phyloP scores from a whole-genome alignment of 2,329 filamentous ascomycete genomes.

The Fusarium verticillioides region DNA sequence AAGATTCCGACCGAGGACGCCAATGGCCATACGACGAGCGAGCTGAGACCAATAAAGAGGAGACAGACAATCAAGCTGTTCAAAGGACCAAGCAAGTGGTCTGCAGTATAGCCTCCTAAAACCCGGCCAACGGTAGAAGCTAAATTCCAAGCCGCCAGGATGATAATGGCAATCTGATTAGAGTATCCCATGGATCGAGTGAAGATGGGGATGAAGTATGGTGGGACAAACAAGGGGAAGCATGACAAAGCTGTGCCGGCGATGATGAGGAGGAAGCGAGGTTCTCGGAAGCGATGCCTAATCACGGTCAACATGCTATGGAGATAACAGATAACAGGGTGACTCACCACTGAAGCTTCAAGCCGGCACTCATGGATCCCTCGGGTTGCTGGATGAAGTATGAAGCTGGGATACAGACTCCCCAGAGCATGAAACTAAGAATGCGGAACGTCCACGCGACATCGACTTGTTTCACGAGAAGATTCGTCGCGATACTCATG shows the following conservation, averaged over 20 bases:
- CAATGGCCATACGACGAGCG: conserved; percentile 43
- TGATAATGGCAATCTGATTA: conserved; percentile 37
- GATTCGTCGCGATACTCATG: conserved; percentile 44
- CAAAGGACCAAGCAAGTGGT: conserved; percentile 42
- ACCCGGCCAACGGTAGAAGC: conserved; percentile 45
- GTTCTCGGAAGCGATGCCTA: conserved; percentile 45
- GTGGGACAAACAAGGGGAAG: conserved; percentile 42
- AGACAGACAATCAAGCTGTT: conserved; percentile 45
- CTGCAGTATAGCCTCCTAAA: conserved; percentile 40
- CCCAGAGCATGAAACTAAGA: conserved; percentile 44
- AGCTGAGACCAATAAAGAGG: conserved; percentile 43
- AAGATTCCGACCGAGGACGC: conserved; percentile 42
- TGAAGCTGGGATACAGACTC: conserved; percentile 45
- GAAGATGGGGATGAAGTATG: conserved; percentile 44
- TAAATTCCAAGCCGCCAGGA: conserved; percentile 46
- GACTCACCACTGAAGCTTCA: conserved; percentile 43
- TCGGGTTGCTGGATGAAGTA: conserved; percentile 41
- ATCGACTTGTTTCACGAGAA: conserved; percentile 38
- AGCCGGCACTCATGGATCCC: conserved; percentile 6
- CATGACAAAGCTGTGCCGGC: conserved; percentile 42
- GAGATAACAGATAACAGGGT: rapidly evolving
- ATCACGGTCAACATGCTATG: rapidly evolving
- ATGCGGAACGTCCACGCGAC: conserved; percentile 46
- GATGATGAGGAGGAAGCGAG: conserved; percentile 40
- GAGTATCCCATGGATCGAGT: conserved; percentile 42